phyloP scores from a whole-genome alignment of 2,329 filamentous ascomycete genomes.

The Pestalotiopsis sp. region DNA sequence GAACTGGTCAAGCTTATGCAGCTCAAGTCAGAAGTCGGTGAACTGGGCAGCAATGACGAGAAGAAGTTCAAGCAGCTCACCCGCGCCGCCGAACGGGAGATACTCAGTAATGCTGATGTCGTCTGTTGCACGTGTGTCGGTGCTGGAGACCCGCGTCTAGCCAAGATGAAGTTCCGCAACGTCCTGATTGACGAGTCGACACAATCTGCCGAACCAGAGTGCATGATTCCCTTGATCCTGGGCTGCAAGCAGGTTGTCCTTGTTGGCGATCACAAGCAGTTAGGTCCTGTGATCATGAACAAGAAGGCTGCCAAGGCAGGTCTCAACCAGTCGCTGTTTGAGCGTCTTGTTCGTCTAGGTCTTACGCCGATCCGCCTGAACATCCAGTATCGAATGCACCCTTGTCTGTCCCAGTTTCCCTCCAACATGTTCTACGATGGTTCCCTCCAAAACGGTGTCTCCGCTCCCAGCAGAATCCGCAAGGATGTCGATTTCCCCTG shows the following conservation, averaged over 20 bases:
- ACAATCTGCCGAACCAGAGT: slow-evolving; percentile 96
- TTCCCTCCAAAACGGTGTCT: slow-evolving; percentile 94
- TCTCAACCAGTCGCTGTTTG: slow-evolving; percentile 96
- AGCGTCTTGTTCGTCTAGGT: slow-evolving; percentile 90
- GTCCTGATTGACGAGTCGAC: slow-evolving; percentile 98
- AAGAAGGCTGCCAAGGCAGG: slow-evolving; percentile 99
- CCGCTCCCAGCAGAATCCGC: slow-evolving; percentile 82
- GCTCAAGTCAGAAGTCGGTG: slow-evolving; percentile 88
- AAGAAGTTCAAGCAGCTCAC: slow-evolving; percentile 98
- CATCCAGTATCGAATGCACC: slow-evolving; percentile 99
- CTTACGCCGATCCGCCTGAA: slow-evolving; percentile 91
- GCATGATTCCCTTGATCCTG: slow-evolving; percentile 96
- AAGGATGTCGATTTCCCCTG: slow-evolving; percentile 97
- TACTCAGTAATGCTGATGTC: slow-evolving; percentile 92
- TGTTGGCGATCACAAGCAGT: slow-evolving; percentile 96
- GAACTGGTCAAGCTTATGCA: slow-evolving; percentile 91
- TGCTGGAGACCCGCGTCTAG: slow-evolving; percentile 90
- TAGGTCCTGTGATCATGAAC: slow-evolving; percentile 99
- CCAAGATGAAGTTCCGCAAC: slow-evolving; percentile 98
- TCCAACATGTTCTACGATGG: slow-evolving; percentile 99
- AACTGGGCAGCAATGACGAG: slow-evolving; percentile 92
- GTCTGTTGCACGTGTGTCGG: slow-evolving; percentile 99
- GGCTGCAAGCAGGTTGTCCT: slow-evolving; percentile 99
- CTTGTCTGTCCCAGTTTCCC: slow-evolving; percentile 93
- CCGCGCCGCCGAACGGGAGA: slow-evolving; percentile 90